Evolutionary conservation across 768 basidiomycete genomes (phyloP).

Genomic region (Floccularia luteovirens): DNA sequence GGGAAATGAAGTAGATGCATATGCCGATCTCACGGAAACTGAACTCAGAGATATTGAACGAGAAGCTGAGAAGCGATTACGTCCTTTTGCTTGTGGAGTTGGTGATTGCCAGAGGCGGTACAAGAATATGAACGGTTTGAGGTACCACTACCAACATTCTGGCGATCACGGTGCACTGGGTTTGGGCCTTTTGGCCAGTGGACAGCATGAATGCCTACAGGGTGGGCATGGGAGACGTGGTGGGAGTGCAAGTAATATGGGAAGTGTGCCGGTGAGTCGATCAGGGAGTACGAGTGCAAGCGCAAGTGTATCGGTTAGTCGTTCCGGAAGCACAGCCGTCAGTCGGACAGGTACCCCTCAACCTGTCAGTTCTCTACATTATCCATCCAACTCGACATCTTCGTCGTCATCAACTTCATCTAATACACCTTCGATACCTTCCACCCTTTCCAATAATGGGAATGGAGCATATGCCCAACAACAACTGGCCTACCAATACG

Average conservation of each 20-base stretch:
- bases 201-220: slow-evolving; percentile 43
- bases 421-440: slow-evolving; percentile 1
- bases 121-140: slow-evolving; percentile 97
- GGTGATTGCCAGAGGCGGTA: slow-evolving; percentile 84
- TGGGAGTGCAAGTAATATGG: slow-evolving; percentile 1
- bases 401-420: slow-evolving; percentile 3
- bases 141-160: slow-evolving; percentile 96
- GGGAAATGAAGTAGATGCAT: slow-evolving; percentile 6
- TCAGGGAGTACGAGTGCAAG: slow-evolving; percentile 11
- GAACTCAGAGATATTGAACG: slow-evolving; percentile 69
- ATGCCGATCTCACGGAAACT: slow-evolving; percentile 40
- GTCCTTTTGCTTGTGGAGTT: slow-evolving; percentile 87
- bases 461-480: slow-evolving; percentile 10
- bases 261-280: slow-evolving; percentile 4
- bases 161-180: slow-evolving; percentile 94
- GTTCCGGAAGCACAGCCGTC: slow-evolving; percentile 24
- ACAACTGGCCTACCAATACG: slow-evolving; percentile 13
- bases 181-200: slow-evolving; percentile 72
- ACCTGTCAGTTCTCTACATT: slow-evolving; percentile 9
- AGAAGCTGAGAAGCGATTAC: slow-evolving; percentile 75
- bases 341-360: slow-evolving; percentile 28
- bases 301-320: slow-evolving; percentile 25
- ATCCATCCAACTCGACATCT: background rate
- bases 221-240: slow-evolving; percentile 9
- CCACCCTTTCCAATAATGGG: slow-evolving; percentile 10